Conservation (phyloP, 345 rosid species). For the Salix purpurea region DNA sequence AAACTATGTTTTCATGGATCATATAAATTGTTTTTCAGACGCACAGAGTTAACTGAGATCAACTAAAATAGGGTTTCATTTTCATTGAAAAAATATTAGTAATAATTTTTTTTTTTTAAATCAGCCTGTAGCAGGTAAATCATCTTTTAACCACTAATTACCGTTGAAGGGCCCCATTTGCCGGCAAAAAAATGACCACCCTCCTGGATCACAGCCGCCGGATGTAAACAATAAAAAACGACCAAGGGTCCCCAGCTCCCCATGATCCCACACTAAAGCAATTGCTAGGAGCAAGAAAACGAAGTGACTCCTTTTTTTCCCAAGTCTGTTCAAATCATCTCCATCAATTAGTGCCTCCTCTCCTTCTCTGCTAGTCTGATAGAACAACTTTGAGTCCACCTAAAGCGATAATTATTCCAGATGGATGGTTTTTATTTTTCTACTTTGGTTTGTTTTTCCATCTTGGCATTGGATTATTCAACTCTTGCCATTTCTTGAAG, state of each 20-base stretch:
- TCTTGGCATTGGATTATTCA: background rate
- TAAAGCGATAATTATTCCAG: constrained; percentile 24
- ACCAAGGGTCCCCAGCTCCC: constrained; percentile 4
- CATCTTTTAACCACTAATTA: background rate
- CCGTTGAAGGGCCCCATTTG: constrained; percentile 17
- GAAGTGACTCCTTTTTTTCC: constrained; percentile 14
- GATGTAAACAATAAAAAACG: constrained; percentile 3
- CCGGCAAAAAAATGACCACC: constrained; percentile 24
- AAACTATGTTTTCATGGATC: too few species aligned
- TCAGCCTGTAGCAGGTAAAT: too few species aligned
- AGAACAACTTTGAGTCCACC: constrained; percentile 30
- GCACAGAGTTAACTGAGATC: too few species aligned
- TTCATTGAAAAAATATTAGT: too few species aligned
- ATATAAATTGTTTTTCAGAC: too few species aligned
- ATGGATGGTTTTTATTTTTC: background rate
- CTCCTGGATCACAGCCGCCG: constrained; percentile 18
- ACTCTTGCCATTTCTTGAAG: constrained; percentile 9
- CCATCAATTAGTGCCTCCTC: constrained; percentile 2
- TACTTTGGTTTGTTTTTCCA: background rate
- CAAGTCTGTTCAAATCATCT: constrained; percentile 6
- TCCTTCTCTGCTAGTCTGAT: background rate
- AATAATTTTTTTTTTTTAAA: too few species aligned
- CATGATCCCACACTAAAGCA: constrained; percentile 19
- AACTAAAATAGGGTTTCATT: too few species aligned
- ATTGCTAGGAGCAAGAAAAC: constrained; percentile 23